Conservation (phyloP, 2,329 filamentous ascomycete species). For the Zelopaecilomyces penicillatus region DNA sequence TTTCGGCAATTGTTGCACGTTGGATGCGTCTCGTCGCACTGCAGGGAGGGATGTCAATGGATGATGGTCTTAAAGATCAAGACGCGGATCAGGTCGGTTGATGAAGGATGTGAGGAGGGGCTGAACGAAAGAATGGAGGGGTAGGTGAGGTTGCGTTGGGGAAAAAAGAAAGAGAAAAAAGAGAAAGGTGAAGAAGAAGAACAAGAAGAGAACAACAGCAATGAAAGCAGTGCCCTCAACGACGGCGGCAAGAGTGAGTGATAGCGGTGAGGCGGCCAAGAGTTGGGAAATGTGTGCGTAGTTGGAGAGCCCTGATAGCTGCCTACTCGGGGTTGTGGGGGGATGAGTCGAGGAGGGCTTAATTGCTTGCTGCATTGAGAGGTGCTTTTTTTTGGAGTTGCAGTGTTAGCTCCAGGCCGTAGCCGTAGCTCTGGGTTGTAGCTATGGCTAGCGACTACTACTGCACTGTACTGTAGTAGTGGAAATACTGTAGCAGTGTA, state of each 20-base stretch:
- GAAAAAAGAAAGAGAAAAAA: not conserved
- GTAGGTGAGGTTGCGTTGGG: not conserved
- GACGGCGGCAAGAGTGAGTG: not conserved
- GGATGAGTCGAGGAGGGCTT: too few species aligned
- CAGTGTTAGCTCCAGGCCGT: too few species aligned
- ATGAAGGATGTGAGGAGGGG: conserved; percentile 1
- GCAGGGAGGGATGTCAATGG: conserved; percentile 20
- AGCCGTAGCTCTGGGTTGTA: too few species aligned
- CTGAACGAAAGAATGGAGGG: conserved; percentile 7
- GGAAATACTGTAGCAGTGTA: too few species aligned
- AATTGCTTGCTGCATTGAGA: too few species aligned
- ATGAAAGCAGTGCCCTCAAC: not conserved
- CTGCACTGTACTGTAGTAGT: too few species aligned
- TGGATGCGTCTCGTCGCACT: conserved; percentile 96
- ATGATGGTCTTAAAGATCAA: conserved; percentile 10
- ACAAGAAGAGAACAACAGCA: not conserved
- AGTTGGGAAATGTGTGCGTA: not conserved
- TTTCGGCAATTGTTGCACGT: conserved; percentile 86
- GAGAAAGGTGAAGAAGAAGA: not conserved
- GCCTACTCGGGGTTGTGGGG: not conserved
- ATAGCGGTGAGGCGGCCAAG: conserved; percentile 4
- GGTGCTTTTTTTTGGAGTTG: too few species aligned
- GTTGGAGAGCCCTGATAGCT: too few species aligned
- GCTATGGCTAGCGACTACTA: too few species aligned
- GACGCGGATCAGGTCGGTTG: not conserved